Evolutionary conservation across 805 yeast species (phyloP).

Genomic region (Suhomyces sp.): DNA sequence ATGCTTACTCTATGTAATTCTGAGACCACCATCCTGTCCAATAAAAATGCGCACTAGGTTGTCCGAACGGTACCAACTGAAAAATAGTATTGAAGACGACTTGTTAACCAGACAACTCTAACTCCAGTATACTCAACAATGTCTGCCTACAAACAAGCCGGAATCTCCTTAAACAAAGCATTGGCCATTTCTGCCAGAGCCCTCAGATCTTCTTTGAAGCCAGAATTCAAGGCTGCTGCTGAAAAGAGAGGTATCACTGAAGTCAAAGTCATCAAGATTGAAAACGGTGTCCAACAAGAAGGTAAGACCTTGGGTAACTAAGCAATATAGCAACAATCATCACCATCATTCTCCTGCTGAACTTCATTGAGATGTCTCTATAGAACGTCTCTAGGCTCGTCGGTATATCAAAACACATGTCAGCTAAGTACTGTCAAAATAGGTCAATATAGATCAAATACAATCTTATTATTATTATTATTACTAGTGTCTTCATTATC

Average conservation of each 20-base stretch:
- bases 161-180: conserved; percentile 73
- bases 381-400: too few species aligned
- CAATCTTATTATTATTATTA: too few species aligned
- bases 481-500: too few species aligned
- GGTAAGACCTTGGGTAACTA: conserved; percentile 38
- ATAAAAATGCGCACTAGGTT: conserved; percentile 4
- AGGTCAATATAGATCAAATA: too few species aligned
- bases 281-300: conserved; percentile 58
- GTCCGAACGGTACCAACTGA: conserved; percentile 7
- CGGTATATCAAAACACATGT: too few species aligned
- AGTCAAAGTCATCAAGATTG: conserved; percentile 67
- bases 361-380: too few species aligned
- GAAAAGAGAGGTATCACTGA: conserved; percentile 74
- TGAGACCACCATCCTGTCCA: conserved; percentile 1
- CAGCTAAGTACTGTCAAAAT: too few species aligned
- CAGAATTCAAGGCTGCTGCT: conserved; percentile 73
- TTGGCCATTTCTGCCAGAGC: conserved; percentile 87
- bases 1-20: too few species aligned
- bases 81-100: conserved; percentile 2
- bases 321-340: conserved; percentile 1
- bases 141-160: conserved; percentile 52
- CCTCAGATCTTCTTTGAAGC: conserved; percentile 83
- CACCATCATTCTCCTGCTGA: too few species aligned
- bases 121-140: conserved; percentile 17
- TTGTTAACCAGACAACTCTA: too few species aligned